A percentile compares a stretch with the other conserved stretches of the same genome.
These are phyloP conservation scores for Zoysia pacifica DNA, from an alignment of 176 grass and related monocot genomes.

Conservation along the genomic window DNA sequence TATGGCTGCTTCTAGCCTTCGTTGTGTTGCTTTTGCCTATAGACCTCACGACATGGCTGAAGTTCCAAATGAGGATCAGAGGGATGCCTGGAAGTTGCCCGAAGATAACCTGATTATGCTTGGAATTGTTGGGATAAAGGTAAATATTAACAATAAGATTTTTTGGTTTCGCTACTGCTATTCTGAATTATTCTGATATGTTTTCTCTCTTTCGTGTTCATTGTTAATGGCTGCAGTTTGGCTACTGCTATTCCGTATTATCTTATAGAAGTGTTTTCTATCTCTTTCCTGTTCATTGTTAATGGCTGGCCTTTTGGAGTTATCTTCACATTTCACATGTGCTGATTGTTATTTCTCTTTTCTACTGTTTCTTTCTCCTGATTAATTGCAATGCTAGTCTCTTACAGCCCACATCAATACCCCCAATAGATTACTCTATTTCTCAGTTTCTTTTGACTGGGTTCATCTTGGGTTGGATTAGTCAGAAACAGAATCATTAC, in stretches of 20 bases:
- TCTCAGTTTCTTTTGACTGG: constrained; percentile 29
- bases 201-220: not conserved
- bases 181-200: constrained; percentile 11
- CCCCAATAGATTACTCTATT: not conserved
- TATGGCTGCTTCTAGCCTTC: constrained; percentile 79
- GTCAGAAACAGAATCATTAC: constrained; percentile 6
- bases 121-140: constrained; percentile 92
- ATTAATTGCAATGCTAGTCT: not conserved
- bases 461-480: constrained; percentile 16
- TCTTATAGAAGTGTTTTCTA: not conserved
- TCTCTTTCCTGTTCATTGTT: constrained; percentile 10
- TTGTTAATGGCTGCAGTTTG: constrained; percentile 9
- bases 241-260: not conserved
- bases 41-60: constrained; percentile 54
- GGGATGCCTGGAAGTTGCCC: constrained; percentile 70
- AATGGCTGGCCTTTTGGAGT: not conserved
- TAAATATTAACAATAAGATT: constrained; percentile 21
- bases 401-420: not conserved
- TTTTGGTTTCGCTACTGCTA: not conserved
- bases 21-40: constrained; percentile 90
- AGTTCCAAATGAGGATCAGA: constrained; percentile 81
- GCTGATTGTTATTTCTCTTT: not conserved
- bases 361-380: not conserved
- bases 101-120: constrained; percentile 80
- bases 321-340: not conserved